Conservation (phyloP, 1,284 basidiomycete species). For the Boletus hoseneyae region DNA sequence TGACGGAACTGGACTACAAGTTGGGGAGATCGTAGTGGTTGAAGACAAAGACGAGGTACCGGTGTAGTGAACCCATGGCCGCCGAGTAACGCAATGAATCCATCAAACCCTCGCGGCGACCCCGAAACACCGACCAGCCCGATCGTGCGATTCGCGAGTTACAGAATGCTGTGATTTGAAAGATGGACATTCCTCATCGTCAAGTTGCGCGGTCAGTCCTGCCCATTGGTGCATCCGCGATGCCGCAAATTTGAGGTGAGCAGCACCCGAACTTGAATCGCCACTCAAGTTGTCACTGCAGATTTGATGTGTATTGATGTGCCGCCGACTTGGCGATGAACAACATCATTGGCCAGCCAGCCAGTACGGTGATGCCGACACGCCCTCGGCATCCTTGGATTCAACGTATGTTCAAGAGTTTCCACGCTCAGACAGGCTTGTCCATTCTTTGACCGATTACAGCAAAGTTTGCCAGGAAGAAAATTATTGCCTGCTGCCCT, state of each 20-base stretch:
- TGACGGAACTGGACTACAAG: background rate
- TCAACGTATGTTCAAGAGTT: background rate
- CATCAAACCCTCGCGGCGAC: background rate
- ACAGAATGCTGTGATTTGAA: constrained; percentile 7
- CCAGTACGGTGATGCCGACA: background rate
- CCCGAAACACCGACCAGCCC: background rate
- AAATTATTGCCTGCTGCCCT: too few relatives aligned
- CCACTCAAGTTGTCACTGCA: too few relatives aligned
- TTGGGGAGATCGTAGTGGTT: background rate
- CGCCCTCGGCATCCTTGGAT: background rate
- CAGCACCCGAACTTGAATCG: too few relatives aligned
- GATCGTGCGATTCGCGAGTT: background rate
- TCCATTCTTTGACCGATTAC: background rate
- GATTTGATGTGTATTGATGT: too few relatives aligned
- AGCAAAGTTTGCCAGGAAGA: background rate
- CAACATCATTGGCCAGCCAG: background rate
- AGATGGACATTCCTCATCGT: background rate
- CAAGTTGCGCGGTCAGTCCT: background rate
- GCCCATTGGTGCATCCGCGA: too few relatives aligned
- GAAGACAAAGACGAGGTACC: too few relatives aligned
- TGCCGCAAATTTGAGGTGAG: too few relatives aligned
- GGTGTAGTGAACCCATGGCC: too few relatives aligned
- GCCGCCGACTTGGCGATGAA: constrained; percentile 14
- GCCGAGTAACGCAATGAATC: too few relatives aligned
- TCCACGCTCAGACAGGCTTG: background rate